Conservation (phyloP, 805 yeast genomes). For the Lachancea thermotolerans region DNA sequence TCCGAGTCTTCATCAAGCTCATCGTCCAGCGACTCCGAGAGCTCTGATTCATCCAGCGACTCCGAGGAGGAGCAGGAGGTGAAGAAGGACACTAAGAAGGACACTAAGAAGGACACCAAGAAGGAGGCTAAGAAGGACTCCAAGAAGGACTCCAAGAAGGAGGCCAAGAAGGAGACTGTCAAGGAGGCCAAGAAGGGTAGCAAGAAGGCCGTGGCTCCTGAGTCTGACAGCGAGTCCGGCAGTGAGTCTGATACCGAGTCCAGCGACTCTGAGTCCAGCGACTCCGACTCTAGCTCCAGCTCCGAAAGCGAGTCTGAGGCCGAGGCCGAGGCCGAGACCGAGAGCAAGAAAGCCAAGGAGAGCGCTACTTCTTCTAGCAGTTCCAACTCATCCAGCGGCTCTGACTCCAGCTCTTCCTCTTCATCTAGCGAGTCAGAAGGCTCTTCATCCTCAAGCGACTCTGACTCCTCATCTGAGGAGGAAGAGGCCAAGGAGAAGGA, state of each 20-base stretch:
- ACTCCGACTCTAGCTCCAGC: slow-evolving; percentile 15
- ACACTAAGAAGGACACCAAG: neutral
- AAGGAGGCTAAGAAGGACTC: slow-evolving; percentile 1
- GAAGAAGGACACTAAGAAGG: neutral
- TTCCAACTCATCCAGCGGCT: slow-evolving; percentile 11
- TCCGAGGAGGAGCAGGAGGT: slow-evolving; percentile 4
- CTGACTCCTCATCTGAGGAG: slow-evolving; percentile 19
- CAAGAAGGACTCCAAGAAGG: slow-evolving; percentile 9
- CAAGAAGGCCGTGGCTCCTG: slow-evolving; percentile 13
- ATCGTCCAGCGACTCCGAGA: slow-evolving; percentile 28
- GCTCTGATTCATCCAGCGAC: slow-evolving; percentile 14
- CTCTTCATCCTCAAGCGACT: slow-evolving; percentile 26
- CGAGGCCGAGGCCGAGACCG: slow-evolving; percentile 8
- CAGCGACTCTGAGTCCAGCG: slow-evolving; percentile 16
- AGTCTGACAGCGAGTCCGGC: slow-evolving; percentile 17
- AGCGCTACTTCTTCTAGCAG: slow-evolving; percentile 14
- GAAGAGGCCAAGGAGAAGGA: slow-evolving; percentile 26
- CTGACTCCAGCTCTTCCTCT: slow-evolving; percentile 17
- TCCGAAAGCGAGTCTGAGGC: slow-evolving; percentile 12
- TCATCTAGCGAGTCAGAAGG: slow-evolving; percentile 10
- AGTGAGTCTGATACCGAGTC: slow-evolving; percentile 13
- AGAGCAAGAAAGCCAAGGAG: slow-evolving; percentile 16
- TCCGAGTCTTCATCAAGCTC: slow-evolving; percentile 22
- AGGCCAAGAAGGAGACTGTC: slow-evolving; percentile 21
- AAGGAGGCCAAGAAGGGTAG: slow-evolving; percentile 26